Evolutionary conservation across 768 basidiomycete species (phyloP).

Genomic region (Rhodotorula paludigena): DNA sequence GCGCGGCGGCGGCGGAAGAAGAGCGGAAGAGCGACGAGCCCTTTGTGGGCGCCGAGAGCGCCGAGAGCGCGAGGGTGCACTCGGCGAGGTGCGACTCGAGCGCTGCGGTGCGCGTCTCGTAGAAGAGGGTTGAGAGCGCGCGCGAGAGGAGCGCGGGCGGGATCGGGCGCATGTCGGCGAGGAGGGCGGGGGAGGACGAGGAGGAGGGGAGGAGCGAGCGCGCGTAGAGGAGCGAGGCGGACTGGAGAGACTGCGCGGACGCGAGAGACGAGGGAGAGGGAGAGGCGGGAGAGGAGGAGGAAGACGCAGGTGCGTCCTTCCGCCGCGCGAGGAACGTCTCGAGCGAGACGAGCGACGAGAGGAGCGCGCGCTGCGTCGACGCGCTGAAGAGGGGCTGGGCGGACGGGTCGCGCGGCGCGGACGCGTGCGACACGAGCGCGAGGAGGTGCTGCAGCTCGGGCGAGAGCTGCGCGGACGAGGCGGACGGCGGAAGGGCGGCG

Average conservation of each 20-base stretch:
- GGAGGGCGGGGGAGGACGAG: background rate
- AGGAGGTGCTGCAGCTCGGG: slow-evolving; percentile 3
- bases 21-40: too few relatives aligned
- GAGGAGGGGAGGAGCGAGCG: background rate
- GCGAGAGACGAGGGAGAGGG: background rate
- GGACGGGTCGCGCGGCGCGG: background rate
- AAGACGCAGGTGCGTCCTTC: background rate
- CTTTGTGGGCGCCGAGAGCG: background rate
- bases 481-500: slow-evolving; percentile 9
- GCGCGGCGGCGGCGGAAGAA: background rate
- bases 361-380: slow-evolving; percentile 25
- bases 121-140: slow-evolving; percentile 1
- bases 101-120: slow-evolving; percentile 20
- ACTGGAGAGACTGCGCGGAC: slow-evolving; percentile 10
- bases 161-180: background rate
- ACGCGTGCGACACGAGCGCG: background rate
- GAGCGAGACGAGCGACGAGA: slow-evolving; percentile 31
- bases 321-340: slow-evolving; percentile 36
- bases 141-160: background rate
- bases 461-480: background rate
- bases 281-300: background rate
- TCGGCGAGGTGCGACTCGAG: slow-evolving; percentile 33
- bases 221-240: slow-evolving; percentile 10
- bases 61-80: slow-evolving; percentile 17
- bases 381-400: background rate